phyloP scores from a whole-genome alignment of 805 yeast genomes.

The Yamadazyma phyllophila region DNA sequence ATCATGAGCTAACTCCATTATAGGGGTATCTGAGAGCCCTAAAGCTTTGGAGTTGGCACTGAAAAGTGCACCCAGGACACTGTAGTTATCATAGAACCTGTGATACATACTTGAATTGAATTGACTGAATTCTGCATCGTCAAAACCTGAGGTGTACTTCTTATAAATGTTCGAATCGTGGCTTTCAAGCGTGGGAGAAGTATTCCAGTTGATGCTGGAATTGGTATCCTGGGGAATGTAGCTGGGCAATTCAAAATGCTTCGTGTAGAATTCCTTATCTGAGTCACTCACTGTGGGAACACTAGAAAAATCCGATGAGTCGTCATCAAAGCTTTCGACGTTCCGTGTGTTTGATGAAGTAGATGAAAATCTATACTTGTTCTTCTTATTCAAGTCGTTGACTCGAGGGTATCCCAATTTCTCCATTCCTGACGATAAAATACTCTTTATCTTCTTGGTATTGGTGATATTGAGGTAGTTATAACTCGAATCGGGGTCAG shows the following conservation, averaged over 20 bases:
- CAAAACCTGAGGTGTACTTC: slow-evolving; percentile 6
- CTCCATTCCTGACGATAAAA: slow-evolving; percentile 18
- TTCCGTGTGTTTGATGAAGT: background rate
- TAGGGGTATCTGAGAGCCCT: slow-evolving; percentile 9
- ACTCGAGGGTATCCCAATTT: slow-evolving; percentile 13
- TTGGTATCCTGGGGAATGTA: background rate
- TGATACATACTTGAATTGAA: background rate
- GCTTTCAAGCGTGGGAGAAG: background rate
- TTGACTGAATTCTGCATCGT: slow-evolving; percentile 4
- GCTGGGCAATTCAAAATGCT: slow-evolving; percentile 1
- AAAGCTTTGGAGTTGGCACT: slow-evolving; percentile 6
- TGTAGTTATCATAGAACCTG: slow-evolving; percentile 3
- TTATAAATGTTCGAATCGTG: slow-evolving; percentile 4
- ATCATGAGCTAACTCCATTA: slow-evolving; percentile 10
- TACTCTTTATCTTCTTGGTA: slow-evolving; percentile 12
- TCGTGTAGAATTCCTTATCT: slow-evolving; percentile 3
- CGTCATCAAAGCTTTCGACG: background rate
- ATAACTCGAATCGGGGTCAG: slow-evolving; percentile 9
- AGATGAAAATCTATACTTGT: slow-evolving; percentile 1
- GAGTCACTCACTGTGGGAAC: slow-evolving; percentile 2
- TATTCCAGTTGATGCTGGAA: background rate
- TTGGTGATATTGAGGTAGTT: slow-evolving; percentile 14
- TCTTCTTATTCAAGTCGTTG: slow-evolving; percentile 1
- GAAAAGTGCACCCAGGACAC: background rate
- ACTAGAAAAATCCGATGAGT: background rate